Evolutionary conservation across 805 yeast species (phyloP).

Genomic region (Scheffersomyces ergatensis): DNA sequence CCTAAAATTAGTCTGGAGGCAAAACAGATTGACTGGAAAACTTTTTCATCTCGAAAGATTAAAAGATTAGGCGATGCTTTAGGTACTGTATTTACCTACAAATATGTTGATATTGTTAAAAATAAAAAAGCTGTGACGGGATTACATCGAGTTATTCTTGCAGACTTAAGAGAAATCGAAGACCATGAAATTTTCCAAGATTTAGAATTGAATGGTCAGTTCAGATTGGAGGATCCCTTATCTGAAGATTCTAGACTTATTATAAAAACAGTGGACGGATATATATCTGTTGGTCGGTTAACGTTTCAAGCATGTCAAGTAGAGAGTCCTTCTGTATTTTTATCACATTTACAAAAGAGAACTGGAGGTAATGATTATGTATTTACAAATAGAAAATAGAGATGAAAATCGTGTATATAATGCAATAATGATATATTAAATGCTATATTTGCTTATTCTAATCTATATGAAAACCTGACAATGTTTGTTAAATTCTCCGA

Average conservation of each 20-base stretch:
- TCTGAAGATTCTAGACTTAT: slow-evolving; percentile 19
- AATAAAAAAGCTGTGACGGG: slow-evolving; percentile 25
- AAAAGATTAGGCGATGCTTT: slow-evolving; percentile 46
- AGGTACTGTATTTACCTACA: slow-evolving; percentile 54
- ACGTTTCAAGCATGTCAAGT: slow-evolving; percentile 55
- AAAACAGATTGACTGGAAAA: slow-evolving; percentile 48
- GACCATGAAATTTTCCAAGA: not conserved
- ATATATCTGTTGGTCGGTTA: slow-evolving; percentile 30
- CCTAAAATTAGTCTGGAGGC: slow-evolving; percentile 47
- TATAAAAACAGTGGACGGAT: slow-evolving; percentile 45
- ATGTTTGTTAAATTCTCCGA: slow-evolving; percentile 69
- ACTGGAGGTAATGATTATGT: slow-evolving; percentile 30
- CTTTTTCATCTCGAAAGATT: slow-evolving; percentile 33
- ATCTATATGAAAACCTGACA: slow-evolving; percentile 47
- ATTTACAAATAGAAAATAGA: slow-evolving; percentile 1
- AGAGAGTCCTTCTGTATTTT: slow-evolving; percentile 42
- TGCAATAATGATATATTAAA: not conserved
- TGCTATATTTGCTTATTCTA: not conserved
- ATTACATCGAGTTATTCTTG: slow-evolving; percentile 47
- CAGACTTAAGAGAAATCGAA: slow-evolving; percentile 25
- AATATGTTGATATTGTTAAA: slow-evolving; percentile 29
- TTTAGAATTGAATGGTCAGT: slow-evolving; percentile 19
- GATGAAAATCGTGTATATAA: not conserved
- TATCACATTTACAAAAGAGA: slow-evolving; percentile 37
- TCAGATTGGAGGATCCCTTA: slow-evolving; percentile 7